Base-by-base conservation (phyloP, 495 filamentous ascomycete genomes). In the Stereocaulon alpinum region DNA sequence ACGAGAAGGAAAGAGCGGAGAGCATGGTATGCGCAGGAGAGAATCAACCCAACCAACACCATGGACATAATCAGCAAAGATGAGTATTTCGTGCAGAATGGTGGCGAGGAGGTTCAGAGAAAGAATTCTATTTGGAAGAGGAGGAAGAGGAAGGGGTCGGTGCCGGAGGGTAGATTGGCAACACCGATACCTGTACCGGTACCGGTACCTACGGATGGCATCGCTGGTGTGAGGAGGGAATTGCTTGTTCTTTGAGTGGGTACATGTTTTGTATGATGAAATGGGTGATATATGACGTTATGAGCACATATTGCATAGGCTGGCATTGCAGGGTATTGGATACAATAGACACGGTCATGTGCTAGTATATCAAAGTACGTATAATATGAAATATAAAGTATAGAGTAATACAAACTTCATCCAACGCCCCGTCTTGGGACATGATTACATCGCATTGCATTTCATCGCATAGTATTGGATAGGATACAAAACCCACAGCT, bases 21-120 rank as follows among this genome's bases (percentile, higher is more conserved):
- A 41, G 48, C 50, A 32, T 60, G 58, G 63, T 61, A 61, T 55
- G 60, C 63, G 17, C 62, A 56, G n/a, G 59, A 64, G 30, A 62
- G 55, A 40, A 60, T 60, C 12, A 56, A 34, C 29, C 45, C 55
- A 1, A 43, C 44, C 3, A 45, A 43, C 10, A 11, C 49, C 10
- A 37, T 49, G 27, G 30, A 32, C 40, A 40, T 42, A 11, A 41
- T 29, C 30, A 45, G 12, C 24, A 6, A 20, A 11, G 59, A 61
- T 17, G 47, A 61, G 52, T 41, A 55, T 27, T 32, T 54, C 30
- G 58, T 32, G 6, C 50, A 20, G n/a, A 22, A 52, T 6, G 58
- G 44, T 34, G 49, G 22, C 2, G 29, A 43, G 3, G 52, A 42
- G 17, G 30, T 43, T 32, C 43, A 41, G 44, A 61, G 60, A 37